A percentile compares a stretch with the other conserved stretches of the same genome.
phyloP scores from a whole-genome alignment of 768 basidiomycete genomes.

The Tubosaeta sp. region DNA sequence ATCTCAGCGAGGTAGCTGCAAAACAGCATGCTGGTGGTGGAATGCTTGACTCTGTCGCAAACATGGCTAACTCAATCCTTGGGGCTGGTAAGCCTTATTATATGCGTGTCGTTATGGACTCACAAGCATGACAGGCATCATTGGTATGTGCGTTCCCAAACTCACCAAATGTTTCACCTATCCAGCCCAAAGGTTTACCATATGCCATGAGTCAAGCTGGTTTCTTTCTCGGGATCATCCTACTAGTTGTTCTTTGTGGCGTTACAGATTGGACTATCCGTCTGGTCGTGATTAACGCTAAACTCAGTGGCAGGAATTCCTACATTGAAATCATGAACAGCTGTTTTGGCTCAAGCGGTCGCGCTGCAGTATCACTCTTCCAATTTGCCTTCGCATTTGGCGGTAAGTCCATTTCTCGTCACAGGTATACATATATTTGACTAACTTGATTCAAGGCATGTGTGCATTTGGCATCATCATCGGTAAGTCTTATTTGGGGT shows the following conservation, averaged over 20 bases:
- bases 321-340: conserved; percentile 95
- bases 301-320: conserved; percentile 86
- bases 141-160: conserved; percentile 44
- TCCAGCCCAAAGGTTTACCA: conserved; percentile 62
- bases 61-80: conserved; percentile 96
- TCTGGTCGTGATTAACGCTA: conserved; percentile 92
- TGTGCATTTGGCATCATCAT: conserved; percentile 98
- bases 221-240: conserved; percentile 80
- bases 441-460: conserved; percentile 60
- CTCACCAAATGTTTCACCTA: conserved; percentile 2
- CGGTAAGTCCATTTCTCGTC: conserved; percentile 44
- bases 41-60: conserved; percentile 75
- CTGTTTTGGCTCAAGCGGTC: conserved; percentile 88
- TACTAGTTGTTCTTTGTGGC: conserved; percentile 73
- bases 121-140: conserved; percentile 49
- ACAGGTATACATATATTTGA: conserved; percentile 1
- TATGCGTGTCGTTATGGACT: conserved; percentile 13
- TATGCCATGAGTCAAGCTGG: conserved; percentile 95
- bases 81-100: conserved; percentile 66
- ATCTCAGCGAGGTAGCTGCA: conserved; percentile 70
- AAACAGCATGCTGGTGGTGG: conserved; percentile 68
- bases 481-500: conserved; percentile 30
- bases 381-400: conserved; percentile 98
- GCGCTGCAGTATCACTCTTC: conserved; percentile 92
- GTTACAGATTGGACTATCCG: conserved; percentile 99